Base-by-base conservation (phyloP, 2,329 filamentous ascomycete genomes). In the Fusarium sp. region DNA sequence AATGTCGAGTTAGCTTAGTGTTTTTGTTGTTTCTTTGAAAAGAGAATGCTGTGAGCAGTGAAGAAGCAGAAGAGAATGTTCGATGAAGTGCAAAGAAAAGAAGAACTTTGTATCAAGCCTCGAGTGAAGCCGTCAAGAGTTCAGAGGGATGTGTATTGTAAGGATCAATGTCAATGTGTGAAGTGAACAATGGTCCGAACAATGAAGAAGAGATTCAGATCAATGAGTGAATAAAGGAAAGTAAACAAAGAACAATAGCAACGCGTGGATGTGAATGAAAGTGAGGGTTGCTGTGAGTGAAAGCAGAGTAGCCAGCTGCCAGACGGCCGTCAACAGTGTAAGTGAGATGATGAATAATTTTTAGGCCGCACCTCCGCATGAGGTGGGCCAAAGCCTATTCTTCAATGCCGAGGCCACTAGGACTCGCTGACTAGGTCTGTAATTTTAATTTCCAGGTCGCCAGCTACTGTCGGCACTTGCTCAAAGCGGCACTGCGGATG, bases 1-100 rank as follows among this genome's bases (percentile, higher is more conserved):
- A 52, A 42, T 61, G 50, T 51, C 10, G 13, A 43, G 63, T 74
- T 22, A 74, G 71, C 51, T 38, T 60, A 44, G 31, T 57, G 39
- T 14, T 49, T 43, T 26, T 33, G 4, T 10, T 45, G 14, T 9
- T 42, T 51, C 51, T 36, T 50, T 38, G 36, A 26, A 34, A 57
- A 61, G 46, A 52, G 11, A 11, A 11, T 2, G 28, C 28, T 31
- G n/a, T 40, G 36, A 42, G 40, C 18, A 24, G 4, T 15, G 13
- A 10, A n/a, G 8, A 9, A 39, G 7, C 10, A 26, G 22, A 46
- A 49, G 40, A 18, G 24, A 44, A 50, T 11, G 17, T 62, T 33
- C 46, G 22, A 54, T 34, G 20, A 31, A 28, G 33, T 26, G 42
- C 13, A 31, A 6, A 34, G 64, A 26, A 18, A 45, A 33, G 34